phyloP scores from a whole-genome alignment of 495 filamentous ascomycete genomes.

The Aspergillus conjunctus region DNA sequence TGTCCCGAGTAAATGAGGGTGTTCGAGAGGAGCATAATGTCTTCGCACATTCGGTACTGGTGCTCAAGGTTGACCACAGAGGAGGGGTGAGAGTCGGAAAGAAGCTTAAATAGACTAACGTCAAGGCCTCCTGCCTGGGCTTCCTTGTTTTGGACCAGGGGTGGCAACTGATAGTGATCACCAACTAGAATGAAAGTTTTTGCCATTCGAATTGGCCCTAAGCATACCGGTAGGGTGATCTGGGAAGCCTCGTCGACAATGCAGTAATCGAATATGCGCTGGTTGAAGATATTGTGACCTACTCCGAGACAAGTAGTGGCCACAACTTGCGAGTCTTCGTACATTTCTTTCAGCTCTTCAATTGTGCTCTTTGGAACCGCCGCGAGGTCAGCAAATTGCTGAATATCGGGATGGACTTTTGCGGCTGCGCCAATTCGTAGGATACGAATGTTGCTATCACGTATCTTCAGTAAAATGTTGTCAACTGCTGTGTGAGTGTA shows the following conservation, averaged over 20 bases:
- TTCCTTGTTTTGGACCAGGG: conserved; percentile 88
- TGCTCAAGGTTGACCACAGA: conserved; percentile 90
- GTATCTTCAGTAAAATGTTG: conserved; percentile 93
- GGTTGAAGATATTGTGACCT: conserved; percentile 82
- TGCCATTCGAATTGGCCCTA: conserved; percentile 92
- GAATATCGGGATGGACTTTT: conserved; percentile 86
- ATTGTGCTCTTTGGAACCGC: conserved; percentile 69
- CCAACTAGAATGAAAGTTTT: conserved; percentile 93
- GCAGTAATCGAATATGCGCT: conserved; percentile 93
- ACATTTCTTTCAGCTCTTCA: conserved; percentile 79
- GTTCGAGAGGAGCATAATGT: conserved; percentile 93
- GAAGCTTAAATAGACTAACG: conserved; percentile 87
- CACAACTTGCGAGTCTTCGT: conserved; percentile 82
- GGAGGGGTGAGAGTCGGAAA: conserved; percentile 82
- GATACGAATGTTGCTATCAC: conserved; percentile 74
- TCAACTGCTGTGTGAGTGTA: conserved; percentile 98
- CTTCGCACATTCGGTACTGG: conserved; percentile 97
- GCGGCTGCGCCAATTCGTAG: conserved; percentile 78
- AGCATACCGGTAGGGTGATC: conserved; percentile 90
- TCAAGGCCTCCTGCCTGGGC: conserved; percentile 86
- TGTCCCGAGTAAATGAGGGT: conserved; percentile 87
- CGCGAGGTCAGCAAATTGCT: conserved; percentile 77
- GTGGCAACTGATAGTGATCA: conserved; percentile 93
- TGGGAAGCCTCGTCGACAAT: conserved; percentile 98
- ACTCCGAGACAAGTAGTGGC: conserved; percentile 94